These are phyloP conservation scores for Paraphysoderma sedebokerense DNA, from an alignment of 371 early-diverging fungal species.

Conservation along the genomic window DNA sequence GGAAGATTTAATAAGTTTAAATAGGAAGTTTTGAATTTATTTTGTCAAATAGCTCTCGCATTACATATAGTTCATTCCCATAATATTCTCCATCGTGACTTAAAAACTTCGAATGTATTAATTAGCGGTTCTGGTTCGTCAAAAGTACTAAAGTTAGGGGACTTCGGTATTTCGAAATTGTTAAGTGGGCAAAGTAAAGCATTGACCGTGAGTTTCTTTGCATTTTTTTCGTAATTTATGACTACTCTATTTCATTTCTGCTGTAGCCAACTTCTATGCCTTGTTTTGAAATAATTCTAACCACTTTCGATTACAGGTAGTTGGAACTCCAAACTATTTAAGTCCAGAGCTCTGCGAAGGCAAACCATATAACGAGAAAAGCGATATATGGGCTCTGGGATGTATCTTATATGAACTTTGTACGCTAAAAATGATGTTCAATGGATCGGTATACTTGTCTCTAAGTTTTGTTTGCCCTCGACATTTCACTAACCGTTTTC, in stretches of 20 bases:
- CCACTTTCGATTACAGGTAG: not conserved
- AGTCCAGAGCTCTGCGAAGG: constrained; percentile 8
- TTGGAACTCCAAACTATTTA: constrained; percentile 8
- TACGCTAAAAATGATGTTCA: not conserved
- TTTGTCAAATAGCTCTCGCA: constrained; percentile 7
- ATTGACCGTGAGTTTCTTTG: constrained; percentile 1
- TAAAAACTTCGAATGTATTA: constrained; percentile 8
- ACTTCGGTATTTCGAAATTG: constrained; percentile 11
- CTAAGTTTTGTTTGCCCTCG: not conserved
- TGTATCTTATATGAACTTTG: constrained; percentile 7
- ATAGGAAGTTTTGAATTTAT: constrained; percentile 2
- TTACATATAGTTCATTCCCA: constrained; percentile 8
- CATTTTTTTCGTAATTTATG: not conserved
- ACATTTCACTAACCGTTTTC: not conserved
- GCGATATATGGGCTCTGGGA: constrained; percentile 9
- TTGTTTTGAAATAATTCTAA: not conserved
- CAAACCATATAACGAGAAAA: constrained; percentile 7
- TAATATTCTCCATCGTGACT: constrained; percentile 8
- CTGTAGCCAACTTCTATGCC: too few relatives aligned
- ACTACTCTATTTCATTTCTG: too few relatives aligned
- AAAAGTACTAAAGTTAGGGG: constrained; percentile 6
- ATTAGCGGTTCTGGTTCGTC: not conserved
- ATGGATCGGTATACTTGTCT: constrained; percentile 2
- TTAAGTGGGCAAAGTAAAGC: not conserved
- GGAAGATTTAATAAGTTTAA: not conserved